phyloP scores from a whole-genome alignment of 306 rosid species.

The Rubus idaeus region DNA sequence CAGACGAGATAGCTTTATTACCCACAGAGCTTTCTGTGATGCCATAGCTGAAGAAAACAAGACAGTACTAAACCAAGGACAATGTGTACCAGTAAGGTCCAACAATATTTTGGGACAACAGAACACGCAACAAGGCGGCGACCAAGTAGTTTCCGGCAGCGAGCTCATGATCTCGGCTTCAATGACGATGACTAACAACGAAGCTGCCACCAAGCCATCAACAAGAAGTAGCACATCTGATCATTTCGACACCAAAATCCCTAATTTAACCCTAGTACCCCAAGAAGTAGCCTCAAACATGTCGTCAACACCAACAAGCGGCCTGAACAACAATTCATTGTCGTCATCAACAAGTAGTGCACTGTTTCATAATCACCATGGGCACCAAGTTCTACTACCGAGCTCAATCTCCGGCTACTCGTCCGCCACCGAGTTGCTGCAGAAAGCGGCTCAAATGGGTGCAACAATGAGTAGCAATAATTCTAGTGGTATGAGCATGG shows the following conservation, averaged over 20 bases:
- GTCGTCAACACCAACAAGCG: conserved; percentile 13
- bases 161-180: conserved; percentile 42
- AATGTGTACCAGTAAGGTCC: conserved; percentile 6
- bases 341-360: conserved; percentile 2
- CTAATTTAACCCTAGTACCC: conserved; percentile 30
- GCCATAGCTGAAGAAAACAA: conserved; percentile 74
- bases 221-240: conserved; percentile 26
- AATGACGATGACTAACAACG: conserved; percentile 23
- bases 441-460: conserved; percentile 90
- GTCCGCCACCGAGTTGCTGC: conserved; percentile 80
- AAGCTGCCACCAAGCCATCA: conserved; percentile 27
- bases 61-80: conserved; percentile 41
- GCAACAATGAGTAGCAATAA: conserved; percentile 38
- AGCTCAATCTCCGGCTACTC: conserved; percentile 41
- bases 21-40: conserved; percentile 93
- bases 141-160: conserved; percentile 38
- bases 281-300: conserved; percentile 35
- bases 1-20: conserved; percentile 93
- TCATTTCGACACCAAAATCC: conserved; percentile 29
- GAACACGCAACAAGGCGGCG: conserved; percentile 17
- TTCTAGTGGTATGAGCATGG: conserved; percentile 37
- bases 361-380: not conserved
- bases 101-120: conserved; percentile 22
- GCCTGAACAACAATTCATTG: conserved; percentile 18
- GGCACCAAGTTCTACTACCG: conserved; percentile 29